These are phyloP conservation scores for Rosa chinensis DNA, from an alignment of 306 rosid genomes.

Conservation along the genomic window DNA sequence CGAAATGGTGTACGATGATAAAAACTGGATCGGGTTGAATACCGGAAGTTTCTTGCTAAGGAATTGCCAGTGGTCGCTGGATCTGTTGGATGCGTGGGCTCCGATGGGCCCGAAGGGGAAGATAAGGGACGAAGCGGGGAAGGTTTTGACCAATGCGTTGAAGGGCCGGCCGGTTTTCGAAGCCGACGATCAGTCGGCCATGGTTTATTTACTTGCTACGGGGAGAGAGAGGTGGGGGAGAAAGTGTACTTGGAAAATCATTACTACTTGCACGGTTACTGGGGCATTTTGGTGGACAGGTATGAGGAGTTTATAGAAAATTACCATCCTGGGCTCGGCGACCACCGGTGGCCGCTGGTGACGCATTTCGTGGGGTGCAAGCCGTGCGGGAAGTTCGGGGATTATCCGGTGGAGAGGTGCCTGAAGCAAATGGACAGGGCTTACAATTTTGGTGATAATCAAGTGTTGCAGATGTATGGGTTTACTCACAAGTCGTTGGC, in stretches of 20 bases:
- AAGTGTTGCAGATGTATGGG: slow-evolving; percentile 81
- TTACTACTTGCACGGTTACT: slow-evolving; percentile 79
- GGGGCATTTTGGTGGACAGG: slow-evolving; percentile 85
- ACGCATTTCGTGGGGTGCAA: slow-evolving; percentile 95
- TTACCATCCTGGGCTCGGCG: slow-evolving; percentile 80
- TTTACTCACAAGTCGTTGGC: slow-evolving; percentile 64
- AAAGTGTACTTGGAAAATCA: slow-evolving; percentile 72
- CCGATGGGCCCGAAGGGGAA: slow-evolving; percentile 96
- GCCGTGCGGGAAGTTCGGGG: slow-evolving; percentile 92
- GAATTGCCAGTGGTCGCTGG: slow-evolving; percentile 80
- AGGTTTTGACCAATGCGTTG: slow-evolving; percentile 62
- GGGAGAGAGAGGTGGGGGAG: slow-evolving; percentile 60
- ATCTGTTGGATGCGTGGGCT: slow-evolving; percentile 88
- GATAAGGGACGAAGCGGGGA: slow-evolving; percentile 80
- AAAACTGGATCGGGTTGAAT: slow-evolving; percentile 87
- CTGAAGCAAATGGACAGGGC: slow-evolving; percentile 91
- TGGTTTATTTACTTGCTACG: slow-evolving; percentile 65
- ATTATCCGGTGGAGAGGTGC: slow-evolving; percentile 81
- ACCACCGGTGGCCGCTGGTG: slow-evolving; percentile 90
- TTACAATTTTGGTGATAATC: slow-evolving; percentile 82
- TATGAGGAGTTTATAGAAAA: slow-evolving; percentile 82
- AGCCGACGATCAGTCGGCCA: slow-evolving; percentile 85
- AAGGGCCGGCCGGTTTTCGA: slow-evolving; percentile 74
- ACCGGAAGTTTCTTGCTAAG: slow-evolving; percentile 73
- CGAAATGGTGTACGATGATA: slow-evolving; percentile 74